These are phyloP conservation scores for Dichomitus squalens DNA, from an alignment of 1,284 basidiomycete species.

Conservation along the genomic window DNA sequence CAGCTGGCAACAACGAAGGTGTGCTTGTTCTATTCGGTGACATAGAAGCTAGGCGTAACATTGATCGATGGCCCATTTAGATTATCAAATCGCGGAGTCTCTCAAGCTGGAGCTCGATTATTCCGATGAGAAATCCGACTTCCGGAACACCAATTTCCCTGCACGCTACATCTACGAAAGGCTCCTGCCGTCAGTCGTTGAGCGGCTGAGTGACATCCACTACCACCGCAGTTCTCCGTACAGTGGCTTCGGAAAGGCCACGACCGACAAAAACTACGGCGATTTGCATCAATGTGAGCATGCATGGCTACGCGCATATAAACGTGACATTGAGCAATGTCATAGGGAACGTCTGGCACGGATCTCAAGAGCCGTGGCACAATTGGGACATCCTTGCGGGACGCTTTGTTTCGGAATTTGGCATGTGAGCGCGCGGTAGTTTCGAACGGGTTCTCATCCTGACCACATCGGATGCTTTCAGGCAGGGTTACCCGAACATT, in stretches of 20 bases:
- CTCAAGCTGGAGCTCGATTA: conserved; percentile 80
- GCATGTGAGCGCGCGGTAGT: conserved; percentile 58
- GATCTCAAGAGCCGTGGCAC: conserved; percentile 84
- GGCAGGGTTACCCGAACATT: conserved; percentile 83
- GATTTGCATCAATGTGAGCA: conserved; percentile 84
- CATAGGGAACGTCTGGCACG: conserved; percentile 90
- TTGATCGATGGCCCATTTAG: conserved; percentile 36
- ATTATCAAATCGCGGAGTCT: conserved; percentile 83
- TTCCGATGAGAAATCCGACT: conserved; percentile 78
- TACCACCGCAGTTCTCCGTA: conserved; percentile 89
- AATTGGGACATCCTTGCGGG: conserved; percentile 87
- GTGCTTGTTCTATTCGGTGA: conserved; percentile 5
- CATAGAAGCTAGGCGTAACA: neutral
- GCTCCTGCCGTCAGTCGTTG: conserved; percentile 73
- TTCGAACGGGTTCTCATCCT: neutral
- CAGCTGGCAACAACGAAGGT: conserved; percentile 91
- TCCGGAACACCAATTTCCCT: conserved; percentile 82
- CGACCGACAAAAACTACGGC: conserved; percentile 76
- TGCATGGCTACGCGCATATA: neutral
- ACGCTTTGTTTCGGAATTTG: conserved; percentile 89
- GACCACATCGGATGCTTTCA: conserved; percentile 30
- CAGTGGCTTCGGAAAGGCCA: conserved; percentile 75
- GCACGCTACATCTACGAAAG: conserved; percentile 88
- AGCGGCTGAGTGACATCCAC: conserved; percentile 62
- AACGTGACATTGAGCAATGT: neutral